Conservation (phyloP, 2,329 filamentous ascomycete genomes). For the Claviceps paspali region DNA sequence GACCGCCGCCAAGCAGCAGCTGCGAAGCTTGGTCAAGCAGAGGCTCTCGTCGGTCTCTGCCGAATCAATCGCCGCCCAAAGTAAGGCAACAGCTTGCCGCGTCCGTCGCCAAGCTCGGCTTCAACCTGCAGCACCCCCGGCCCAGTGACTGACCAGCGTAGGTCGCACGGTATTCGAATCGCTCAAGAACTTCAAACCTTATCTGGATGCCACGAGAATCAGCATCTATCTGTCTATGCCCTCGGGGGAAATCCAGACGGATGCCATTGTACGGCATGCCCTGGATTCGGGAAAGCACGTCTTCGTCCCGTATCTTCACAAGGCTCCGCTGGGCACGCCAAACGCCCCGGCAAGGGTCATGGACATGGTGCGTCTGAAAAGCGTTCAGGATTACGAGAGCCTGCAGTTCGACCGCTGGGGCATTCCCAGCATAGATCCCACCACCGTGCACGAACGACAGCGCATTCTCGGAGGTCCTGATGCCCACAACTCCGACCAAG, state of each 20-base stretch:
- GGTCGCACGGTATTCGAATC: conserved; percentile 49
- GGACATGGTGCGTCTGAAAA: conserved; percentile 80
- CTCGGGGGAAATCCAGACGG: conserved; percentile 69
- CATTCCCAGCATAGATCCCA: conserved; percentile 67
- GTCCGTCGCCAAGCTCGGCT: background rate
- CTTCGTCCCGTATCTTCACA: conserved; percentile 81
- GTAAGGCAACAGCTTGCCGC: too few relatives aligned
- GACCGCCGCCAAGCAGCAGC: conserved; percentile 54
- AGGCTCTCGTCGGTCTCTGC: conserved; percentile 44
- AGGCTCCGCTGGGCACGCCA: conserved; percentile 28
- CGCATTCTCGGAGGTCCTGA: conserved; percentile 57
- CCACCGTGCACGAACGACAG: conserved; percentile 48
- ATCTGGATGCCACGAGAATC: conserved; percentile 57
- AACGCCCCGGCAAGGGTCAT: conserved; percentile 54
- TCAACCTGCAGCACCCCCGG: background rate
- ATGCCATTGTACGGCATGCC: conserved; percentile 67
- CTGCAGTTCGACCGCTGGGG: conserved; percentile 76
- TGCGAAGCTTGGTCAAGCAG: conserved; percentile 56
- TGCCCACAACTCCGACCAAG: conserved; percentile 22
- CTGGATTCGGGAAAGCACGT: conserved; percentile 65
- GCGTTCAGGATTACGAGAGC: conserved; percentile 61
- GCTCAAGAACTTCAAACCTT: conserved; percentile 55
- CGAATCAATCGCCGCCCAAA: conserved; percentile 53
- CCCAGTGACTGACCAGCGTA: conserved; percentile 22
- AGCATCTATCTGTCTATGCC: conserved; percentile 94